Conservation (phyloP, 129 eudicot species). For the Tagetes erecta region DNA sequence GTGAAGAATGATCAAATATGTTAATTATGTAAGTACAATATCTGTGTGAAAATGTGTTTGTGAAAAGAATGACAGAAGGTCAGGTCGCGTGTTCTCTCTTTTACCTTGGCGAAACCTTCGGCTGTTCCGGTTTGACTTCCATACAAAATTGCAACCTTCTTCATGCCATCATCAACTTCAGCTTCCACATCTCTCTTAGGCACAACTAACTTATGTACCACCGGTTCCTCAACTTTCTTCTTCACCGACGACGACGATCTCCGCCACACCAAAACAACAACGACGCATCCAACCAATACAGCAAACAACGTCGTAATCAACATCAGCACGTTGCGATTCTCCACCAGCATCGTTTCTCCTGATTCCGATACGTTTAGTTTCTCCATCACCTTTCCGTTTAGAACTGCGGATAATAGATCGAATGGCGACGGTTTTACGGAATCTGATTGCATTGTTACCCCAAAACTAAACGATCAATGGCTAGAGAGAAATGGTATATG, state of each 20-base stretch:
- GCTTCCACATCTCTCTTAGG: conserved; percentile 45
- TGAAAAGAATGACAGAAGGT: no score
- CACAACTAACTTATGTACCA: conserved; percentile 33
- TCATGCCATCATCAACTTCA: conserved; percentile 79
- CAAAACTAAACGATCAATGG: neutral
- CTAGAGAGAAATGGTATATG: no score
- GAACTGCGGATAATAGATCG: conserved; percentile 61
- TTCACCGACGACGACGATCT: conserved; percentile 39
- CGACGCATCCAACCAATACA: conserved; percentile 59
- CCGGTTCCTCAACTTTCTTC: conserved; percentile 36
- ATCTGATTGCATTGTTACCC: conserved; percentile 51
- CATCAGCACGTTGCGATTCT: conserved; percentile 55
- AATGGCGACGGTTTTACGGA: conserved; percentile 65
- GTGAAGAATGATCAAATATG: no score
- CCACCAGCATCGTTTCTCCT: conserved; percentile 40
- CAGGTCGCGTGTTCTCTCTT: neutral
- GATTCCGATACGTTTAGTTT: conserved; percentile 40
- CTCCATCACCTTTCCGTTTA: conserved; percentile 50
- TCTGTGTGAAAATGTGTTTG: no score
- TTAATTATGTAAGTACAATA: no score
- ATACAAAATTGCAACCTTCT: conserved; percentile 68
- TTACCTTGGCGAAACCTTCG: conserved; percentile 96
- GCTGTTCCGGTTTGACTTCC: conserved; percentile 99
- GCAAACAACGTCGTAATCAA: conserved; percentile 70
- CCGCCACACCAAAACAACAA: conserved; percentile 58